Percentiles rank a stretch among this genome's conserved stretches.
These are phyloP conservation scores for Trichopus zeylanicus DNA, from an alignment of 116 monocot species.

Conservation along the genomic window DNA sequence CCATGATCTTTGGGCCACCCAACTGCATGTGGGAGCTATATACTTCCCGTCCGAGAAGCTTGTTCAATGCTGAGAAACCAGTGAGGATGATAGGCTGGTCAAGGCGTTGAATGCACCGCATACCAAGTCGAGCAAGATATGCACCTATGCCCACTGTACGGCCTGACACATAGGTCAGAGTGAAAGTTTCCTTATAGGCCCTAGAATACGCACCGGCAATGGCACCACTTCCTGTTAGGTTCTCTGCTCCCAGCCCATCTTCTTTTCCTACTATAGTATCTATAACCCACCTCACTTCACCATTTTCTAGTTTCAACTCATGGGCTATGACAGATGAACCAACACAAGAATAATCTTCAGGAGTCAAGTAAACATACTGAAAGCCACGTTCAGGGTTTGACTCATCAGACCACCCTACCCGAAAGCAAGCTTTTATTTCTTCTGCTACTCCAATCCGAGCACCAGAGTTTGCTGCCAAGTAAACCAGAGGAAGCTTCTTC, in stretches of 20 bases:
- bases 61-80: slow-evolving; percentile 86
- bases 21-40: slow-evolving; percentile 99
- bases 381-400: slow-evolving; percentile 79
- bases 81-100: slow-evolving; percentile 98
- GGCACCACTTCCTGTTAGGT: slow-evolving; percentile 88
- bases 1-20: slow-evolving; percentile 99
- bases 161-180: slow-evolving; percentile 87
- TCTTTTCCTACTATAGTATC: slow-evolving; percentile 93
- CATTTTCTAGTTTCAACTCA: slow-evolving; percentile 70
- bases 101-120: slow-evolving; percentile 94
- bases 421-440: slow-evolving; percentile 84
- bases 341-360: slow-evolving; percentile 62
- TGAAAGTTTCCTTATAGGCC: slow-evolving; percentile 93
- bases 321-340: slow-evolving; percentile 80
- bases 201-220: slow-evolving; percentile 89
- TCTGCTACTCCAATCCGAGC: slow-evolving; percentile 89
- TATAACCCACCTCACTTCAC: slow-evolving; percentile 83
- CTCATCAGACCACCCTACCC: slow-evolving; percentile 89
- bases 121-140: slow-evolving; percentile 94
- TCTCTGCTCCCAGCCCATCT: slow-evolving; percentile 96
- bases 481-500: slow-evolving; percentile 83
- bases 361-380: slow-evolving; percentile 83
- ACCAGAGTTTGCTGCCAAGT: slow-evolving; percentile 92
- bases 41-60: slow-evolving; percentile 94
- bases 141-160: slow-evolving; percentile 96